Evolutionary conservation across 768 basidiomycete genomes (phyloP).

Genomic region (Xanthoconium stramineum): DNA sequence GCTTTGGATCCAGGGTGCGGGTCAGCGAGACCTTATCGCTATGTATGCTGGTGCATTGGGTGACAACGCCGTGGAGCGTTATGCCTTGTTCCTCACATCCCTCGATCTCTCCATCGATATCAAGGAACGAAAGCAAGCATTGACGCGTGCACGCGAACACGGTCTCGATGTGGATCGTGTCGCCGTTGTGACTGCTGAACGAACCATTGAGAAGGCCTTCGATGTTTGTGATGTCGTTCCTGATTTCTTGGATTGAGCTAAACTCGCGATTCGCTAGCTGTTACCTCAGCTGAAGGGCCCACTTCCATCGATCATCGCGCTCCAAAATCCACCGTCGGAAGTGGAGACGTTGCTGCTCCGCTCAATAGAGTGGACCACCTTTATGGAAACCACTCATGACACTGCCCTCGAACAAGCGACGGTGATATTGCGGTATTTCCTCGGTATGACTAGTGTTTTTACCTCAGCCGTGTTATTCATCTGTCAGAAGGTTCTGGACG

Average conservation of each 20-base stretch:
- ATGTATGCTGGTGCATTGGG: constrained; percentile 91
- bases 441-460: constrained; percentile 52
- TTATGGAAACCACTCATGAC: constrained; percentile 65
- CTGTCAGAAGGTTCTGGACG: constrained; percentile 60
- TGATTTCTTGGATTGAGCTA: constrained; percentile 6
- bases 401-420: constrained; percentile 86
- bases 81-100: constrained; percentile 84
- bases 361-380: constrained; percentile 92
- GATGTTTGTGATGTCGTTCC: constrained; percentile 38
- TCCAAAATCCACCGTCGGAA: constrained; percentile 55
- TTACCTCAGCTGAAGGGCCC: constrained; percentile 54
- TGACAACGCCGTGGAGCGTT: constrained; percentile 87
- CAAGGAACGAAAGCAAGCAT: constrained; percentile 62
- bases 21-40: constrained; percentile 83
- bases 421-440: constrained; percentile 83
- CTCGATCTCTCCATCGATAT: constrained; percentile 62
- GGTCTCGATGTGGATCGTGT: constrained; percentile 81
- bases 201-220: constrained; percentile 70
- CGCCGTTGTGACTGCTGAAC: constrained; percentile 75
- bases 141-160: constrained; percentile 77
- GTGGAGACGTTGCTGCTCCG: constrained; percentile 68
- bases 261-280: constrained; percentile 33
- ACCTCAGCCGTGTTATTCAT: background rate
- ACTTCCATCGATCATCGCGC: constrained; percentile 56
- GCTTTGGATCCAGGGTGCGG: constrained; percentile 49